Base-by-base conservation (phyloP, 148 eudicot genomes). In the Talinum fruticosum region DNA sequence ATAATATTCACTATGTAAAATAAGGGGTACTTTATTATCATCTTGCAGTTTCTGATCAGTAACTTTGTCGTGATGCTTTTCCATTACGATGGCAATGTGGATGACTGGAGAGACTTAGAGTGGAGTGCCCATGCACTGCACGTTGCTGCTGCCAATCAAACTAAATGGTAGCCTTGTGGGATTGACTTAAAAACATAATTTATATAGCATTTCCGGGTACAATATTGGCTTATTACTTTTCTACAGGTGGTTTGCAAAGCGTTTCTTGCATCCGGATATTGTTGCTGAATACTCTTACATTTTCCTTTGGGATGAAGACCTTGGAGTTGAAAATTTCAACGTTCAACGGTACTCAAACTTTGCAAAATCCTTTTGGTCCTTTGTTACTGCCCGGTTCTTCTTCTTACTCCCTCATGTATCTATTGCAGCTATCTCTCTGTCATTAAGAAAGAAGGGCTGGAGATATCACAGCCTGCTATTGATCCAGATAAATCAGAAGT, bases 261-360 rank as follows among this genome's bases (percentile, higher is more conserved):
- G 94, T 74, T 90, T 88, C 84, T 83, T 90, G 67, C 94, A 90
- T 84, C 94, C 94, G 47, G 90, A 88, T 86, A 80, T 90, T 44
- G 86, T 90, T 32, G 78, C 91, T 64, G 85, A 83, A 76, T 90
- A 90, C 68, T 79, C 85, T 10, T 90, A 87, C 79, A 86, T 90
- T 69, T 90, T 90, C 79, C 90, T 90, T 16, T 90, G 94, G 94
- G 94, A 90, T 77, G 92, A 90, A 84, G 94, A 87, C 79, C 90
- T 90, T 69, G 94, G 89, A 68, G 92, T 90, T 72, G 87, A 87
- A 67, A 72, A 87, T 80, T 90, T 90, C 68, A 78, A 83, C 78
- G 87, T 82, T 67, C 86, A 78, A 77, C 83, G 91, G 92, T 90
- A 82, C 33, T 37, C 13, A 67, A 57, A 33, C 71, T 7, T 67